Evolutionary conservation across 805 yeast genomes (phyloP), one percentile per base, ranked within the genome.

Genomic region (Ogataea nakhonphanomensis): DNA sequence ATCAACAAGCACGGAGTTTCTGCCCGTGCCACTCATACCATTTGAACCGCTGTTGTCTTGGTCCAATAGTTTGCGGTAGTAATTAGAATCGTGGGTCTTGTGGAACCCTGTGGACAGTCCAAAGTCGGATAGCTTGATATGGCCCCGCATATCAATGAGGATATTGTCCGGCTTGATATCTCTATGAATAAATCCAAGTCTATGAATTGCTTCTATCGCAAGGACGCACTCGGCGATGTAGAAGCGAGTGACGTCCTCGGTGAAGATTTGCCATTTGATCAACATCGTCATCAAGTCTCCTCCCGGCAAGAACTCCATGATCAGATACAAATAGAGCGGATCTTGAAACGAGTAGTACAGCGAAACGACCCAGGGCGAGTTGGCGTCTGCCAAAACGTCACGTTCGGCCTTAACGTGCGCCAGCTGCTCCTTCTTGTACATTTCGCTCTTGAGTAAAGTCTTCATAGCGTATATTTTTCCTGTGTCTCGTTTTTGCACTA

Each of bases 121-220:
- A 62, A 84, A 84, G 63, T 84, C 95, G 23, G 79, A 73, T 26
- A 78, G 64, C 51, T 76, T 78, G 48, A 78, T 73, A 53, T 78
- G 84, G n/a, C 84, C 84, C 28, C 79, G 64, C 53, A 74, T 73
- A 51, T 78, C 84, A 40, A 79, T 74, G 54, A 78, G 68, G 40
- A 78, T 91, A 57, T 93, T 93, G 70, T 93, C 99, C 0, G 99
- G 99, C 64, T 93, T 93, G 55, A 93, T 91, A 63, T 93, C 99
- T 65, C 99, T 77, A 65, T 93, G 99, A 57, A 93, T 93, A 60
- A 89, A 89, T 0, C 96, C 96, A 25, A 88, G 70, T 61, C 85
- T 86, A 65, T 89, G 97, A 51, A 89, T 82, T 5, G 95, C 96
- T 58, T 90, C 96, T 45, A 89, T 89, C 2, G 96, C 96, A 55